Conservation (phyloP, 75 land plant species). For the Sequoiadendron giganteum region DNA sequence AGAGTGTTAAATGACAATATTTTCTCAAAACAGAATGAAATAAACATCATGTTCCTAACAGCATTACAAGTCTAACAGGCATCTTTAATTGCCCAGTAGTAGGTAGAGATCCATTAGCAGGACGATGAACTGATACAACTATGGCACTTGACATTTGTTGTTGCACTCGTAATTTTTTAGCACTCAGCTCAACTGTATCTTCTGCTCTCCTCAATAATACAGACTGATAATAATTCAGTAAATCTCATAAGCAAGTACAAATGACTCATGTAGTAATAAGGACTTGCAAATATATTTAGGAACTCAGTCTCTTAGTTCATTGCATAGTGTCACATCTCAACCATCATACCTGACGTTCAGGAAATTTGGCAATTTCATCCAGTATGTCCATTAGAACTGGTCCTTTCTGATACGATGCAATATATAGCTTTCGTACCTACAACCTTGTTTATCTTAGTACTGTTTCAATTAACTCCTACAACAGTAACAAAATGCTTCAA, state of each 20-base stretch:
- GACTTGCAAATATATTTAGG: no score
- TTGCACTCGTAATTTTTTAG: slow-evolving; percentile 82
- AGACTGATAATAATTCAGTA: slow-evolving; percentile 42
- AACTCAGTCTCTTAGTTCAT: not conserved
- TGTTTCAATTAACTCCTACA: not conserved
- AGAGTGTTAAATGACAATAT: not conserved
- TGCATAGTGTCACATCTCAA: no score
- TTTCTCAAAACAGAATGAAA: not conserved
- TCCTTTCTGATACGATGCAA: slow-evolving; percentile 81
- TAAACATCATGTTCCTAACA: slow-evolving; percentile 18
- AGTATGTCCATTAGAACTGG: slow-evolving; percentile 81
- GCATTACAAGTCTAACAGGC: slow-evolving; percentile 29
- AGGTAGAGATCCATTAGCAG: slow-evolving; percentile 72
- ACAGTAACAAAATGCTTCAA: not conserved
- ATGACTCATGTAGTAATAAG: not conserved
- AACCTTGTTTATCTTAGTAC: not conserved
- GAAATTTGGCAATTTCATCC: no score
- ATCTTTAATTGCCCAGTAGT: slow-evolving; percentile 46
- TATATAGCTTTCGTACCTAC: slow-evolving; percentile 89
- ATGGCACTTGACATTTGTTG: slow-evolving; percentile 93
- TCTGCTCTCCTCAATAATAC: slow-evolving; percentile 92
- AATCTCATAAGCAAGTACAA: not conserved
- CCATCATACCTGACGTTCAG: no score
- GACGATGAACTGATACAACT: slow-evolving; percentile 68
- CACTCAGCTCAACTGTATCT: slow-evolving; percentile 96